Percentiles rank a stretch among this genome's conserved stretches.
Evolutionary conservation across 2,329 filamentous ascomycete genomes (phyloP).

Genomic region (Phyllosticta capitalensis): DNA sequence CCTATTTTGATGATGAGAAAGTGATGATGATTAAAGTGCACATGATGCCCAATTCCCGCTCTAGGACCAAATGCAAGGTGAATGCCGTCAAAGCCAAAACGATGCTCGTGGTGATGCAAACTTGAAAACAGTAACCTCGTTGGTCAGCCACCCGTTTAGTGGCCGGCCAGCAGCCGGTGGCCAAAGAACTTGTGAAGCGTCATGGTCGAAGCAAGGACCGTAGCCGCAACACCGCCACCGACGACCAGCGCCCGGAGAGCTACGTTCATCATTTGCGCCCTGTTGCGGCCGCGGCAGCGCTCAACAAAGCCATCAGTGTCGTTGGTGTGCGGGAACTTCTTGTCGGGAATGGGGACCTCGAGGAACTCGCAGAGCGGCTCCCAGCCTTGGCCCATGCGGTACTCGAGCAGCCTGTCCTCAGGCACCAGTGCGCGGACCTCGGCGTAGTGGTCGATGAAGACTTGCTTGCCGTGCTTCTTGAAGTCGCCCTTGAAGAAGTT

Average conservation of each 20-base stretch:
- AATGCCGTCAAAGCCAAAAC: slow-evolving; percentile 3
- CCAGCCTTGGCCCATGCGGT: slow-evolving; percentile 20
- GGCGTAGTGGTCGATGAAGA: slow-evolving; percentile 20
- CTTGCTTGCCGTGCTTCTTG: slow-evolving; percentile 33
- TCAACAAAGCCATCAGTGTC: slow-evolving; percentile 41
- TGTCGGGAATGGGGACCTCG: slow-evolving; percentile 17
- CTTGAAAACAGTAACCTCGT: background rate
- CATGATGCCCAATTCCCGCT: slow-evolving; percentile 6
- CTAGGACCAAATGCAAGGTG: background rate
- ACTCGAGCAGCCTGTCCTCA: slow-evolving; percentile 18
- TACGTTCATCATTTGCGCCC: slow-evolving; percentile 47
- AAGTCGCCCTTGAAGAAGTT: slow-evolving; percentile 61
- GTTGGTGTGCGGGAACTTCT: slow-evolving; percentile 12
- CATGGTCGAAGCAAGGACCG: slow-evolving; percentile 11
- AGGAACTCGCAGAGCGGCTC: slow-evolving; percentile 22
- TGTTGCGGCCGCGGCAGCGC: slow-evolving; percentile 43
- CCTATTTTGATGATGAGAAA: slow-evolving; percentile 7
- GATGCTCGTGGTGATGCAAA: background rate
- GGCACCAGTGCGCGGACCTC: slow-evolving; percentile 19
- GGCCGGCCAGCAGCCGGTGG: slow-evolving; percentile 7
- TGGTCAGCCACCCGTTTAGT: background rate
- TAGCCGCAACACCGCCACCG: slow-evolving; percentile 38
- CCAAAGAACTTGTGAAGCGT: slow-evolving; percentile 12
- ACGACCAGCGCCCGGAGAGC: slow-evolving; percentile 42
- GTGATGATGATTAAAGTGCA: background rate